These are phyloP conservation scores for Geotrichum phurueaensis DNA, from an alignment of 1,139 yeast genomes.

Conservation along the genomic window DNA sequence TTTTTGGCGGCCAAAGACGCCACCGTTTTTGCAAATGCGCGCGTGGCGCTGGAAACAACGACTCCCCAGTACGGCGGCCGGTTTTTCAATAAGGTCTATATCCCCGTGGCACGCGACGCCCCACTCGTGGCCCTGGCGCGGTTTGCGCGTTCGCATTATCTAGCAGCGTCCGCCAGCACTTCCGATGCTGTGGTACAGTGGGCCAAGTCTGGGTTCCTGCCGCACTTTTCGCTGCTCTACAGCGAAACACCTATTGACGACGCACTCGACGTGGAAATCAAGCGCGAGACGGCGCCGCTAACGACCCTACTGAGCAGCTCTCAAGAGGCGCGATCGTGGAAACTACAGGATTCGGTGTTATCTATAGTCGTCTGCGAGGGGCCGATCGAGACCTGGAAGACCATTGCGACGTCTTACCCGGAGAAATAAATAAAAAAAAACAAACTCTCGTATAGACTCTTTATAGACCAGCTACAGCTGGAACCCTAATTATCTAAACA, in stretches of 20 bases:
- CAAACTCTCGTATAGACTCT: background rate
- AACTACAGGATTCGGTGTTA: background rate
- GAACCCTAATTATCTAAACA: background rate
- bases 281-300: background rate
- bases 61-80: background rate
- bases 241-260: background rate
- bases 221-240: conserved; percentile 6
- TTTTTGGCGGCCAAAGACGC: background rate
- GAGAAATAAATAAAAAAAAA: background rate
- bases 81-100: conserved; percentile 2
- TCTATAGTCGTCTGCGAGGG: conserved; percentile 9
- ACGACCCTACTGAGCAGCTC: background rate
- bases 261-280: background rate
- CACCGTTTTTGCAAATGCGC: background rate
- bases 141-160: background rate
- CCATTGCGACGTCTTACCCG: background rate
- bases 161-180: background rate
- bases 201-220: background rate
- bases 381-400: conserved; percentile 6
- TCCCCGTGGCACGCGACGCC: background rate
- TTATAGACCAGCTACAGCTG: background rate
- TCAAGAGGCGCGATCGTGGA: background rate
- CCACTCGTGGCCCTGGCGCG: background rate
- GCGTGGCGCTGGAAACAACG: background rate
- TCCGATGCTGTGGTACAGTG: background rate